A percentile compares a stretch with the other conserved stretches of the same genome.
These are phyloP conservation scores for Triticum aestivum DNA, from an alignment of 176 grass and related monocot species.

Conservation along the genomic window IWGSC_CS_RefSeq_v2.1 NC_057795.1:155930453-155930952, in stretches of 20 bases:
- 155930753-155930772: background rate
- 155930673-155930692: background rate
- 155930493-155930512: conserved; percentile 62
- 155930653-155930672: conserved; percentile 25
- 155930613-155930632: conserved; percentile 58
- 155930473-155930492: conserved; percentile 77
- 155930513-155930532: conserved; percentile 60
- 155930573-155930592: conserved; percentile 61
- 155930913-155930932: background rate
- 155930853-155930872: conserved; percentile 1
- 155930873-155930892: background rate
- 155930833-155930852: background rate
- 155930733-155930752: background rate
- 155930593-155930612: conserved; percentile 47
- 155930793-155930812: conserved; percentile 9
- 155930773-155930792: background rate
- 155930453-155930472: conserved; percentile 57
- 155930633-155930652: conserved; percentile 65
- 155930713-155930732: background rate
- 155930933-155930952: background rate
- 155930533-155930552: conserved; percentile 74
- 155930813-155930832: conserved; percentile 4
- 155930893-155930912: conserved; percentile 14
- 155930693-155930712: background rate
- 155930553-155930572: conserved; percentile 80